Evolutionary conservation across 331 rosid species (phyloP).

Genomic region (Saraca asoca): DNA sequence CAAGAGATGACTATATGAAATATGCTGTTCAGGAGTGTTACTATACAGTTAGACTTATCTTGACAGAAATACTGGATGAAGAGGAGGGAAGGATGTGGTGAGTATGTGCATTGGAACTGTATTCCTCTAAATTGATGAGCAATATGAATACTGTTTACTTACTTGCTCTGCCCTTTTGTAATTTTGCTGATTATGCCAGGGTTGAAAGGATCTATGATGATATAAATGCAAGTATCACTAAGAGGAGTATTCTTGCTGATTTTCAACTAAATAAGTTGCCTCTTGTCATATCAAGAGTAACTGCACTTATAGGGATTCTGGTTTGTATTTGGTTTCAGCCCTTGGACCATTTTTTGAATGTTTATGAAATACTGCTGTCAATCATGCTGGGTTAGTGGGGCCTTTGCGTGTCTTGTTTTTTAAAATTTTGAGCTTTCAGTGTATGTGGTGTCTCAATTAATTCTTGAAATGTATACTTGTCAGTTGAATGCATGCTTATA

Average conservation of each 20-base stretch:
- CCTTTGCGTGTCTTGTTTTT: not conserved
- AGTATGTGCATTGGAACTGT: conserved; percentile 27
- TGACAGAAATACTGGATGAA: conserved; percentile 70
- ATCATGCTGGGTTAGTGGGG: not conserved
- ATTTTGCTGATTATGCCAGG: conserved; percentile 53
- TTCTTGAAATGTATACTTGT: too few species aligned
- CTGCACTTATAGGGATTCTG: conserved; percentile 93
- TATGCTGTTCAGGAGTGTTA: conserved; percentile 97
- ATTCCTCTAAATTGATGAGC: not conserved
- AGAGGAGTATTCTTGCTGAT: conserved; percentile 42
- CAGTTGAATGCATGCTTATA: too few species aligned
- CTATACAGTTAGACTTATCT: conserved; percentile 56
- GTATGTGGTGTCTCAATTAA: too few species aligned
- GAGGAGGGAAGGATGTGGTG: conserved; percentile 89
- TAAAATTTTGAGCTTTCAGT: too few species aligned
- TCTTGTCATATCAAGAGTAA: conserved; percentile 79
- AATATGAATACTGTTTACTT: conserved; percentile 13
- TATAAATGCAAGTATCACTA: conserved; percentile 52
- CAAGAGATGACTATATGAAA: conserved; percentile 88
- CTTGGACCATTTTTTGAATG: conserved; percentile 1
- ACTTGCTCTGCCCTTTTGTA: conserved; percentile 22
- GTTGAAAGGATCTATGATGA: conserved; percentile 72
- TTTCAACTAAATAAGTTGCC: conserved; percentile 68
- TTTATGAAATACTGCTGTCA: not conserved
- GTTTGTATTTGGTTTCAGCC: conserved; percentile 47